Evolutionary conservation across 129 eudicot genomes (phyloP), one percentile per base, ranked within the genome.

Genomic region (Kitagawia praeruptora): DNA sequence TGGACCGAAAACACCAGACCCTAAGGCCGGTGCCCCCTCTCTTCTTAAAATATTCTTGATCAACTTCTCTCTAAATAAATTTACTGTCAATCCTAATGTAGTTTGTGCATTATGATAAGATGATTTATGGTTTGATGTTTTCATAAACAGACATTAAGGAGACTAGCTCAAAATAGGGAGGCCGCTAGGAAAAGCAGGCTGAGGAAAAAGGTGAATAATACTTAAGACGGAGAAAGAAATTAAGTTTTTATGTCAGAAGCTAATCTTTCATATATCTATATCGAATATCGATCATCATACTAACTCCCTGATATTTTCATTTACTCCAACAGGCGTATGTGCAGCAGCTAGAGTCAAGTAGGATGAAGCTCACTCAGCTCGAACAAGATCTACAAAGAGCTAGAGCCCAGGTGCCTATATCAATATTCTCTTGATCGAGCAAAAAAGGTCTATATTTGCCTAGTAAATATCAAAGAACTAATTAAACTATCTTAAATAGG

Each of bases 181-280:
- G 98, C 98, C 87, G 98, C 98, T 53, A 88, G 97, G 86, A 96
- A 92, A 85, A 96, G 98, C 91, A 96, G 99, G 87, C 92, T 96
- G 74, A 89, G 98, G 84, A 92, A 92, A 84, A 92, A 96, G 97
- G 99, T 88, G 45, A 80, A 79, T 82, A 27, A 46, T 28, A 5
- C 37, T 0, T 34, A 34, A 34, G 37, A 34, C 2, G n/a, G n/a
- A 37, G 40, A 37, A 10, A 16, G 19, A 13, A 5, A 64, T 4
- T 34, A 34, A 34, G 37, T n/a, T 9, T 27, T 27, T 1, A 37
- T 69, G 25, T 70, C 15, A 70, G 45, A 48, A 27, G 12, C 73
- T 27, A 67, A 31, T 10, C 7, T 37, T 4, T 11, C 41, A 70
- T 1, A 16, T 39, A 18, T 37, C 4, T 38, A 37, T 16, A 40